phyloP scores from a whole-genome alignment of 352 stramenopile genomes.

The Pythium oligandrum region DNA sequence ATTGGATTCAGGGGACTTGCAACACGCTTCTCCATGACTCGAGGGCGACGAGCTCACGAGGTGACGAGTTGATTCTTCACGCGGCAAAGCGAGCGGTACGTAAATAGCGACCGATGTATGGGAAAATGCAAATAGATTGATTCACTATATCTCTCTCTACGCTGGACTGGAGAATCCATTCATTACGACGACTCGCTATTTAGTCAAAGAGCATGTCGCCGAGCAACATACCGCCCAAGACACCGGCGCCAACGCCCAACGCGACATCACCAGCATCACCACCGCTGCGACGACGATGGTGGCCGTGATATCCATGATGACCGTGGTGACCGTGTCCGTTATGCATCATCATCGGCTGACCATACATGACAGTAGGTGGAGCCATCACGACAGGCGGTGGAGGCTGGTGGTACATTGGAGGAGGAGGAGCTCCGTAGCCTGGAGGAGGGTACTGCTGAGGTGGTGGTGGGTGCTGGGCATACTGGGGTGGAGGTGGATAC shows the following conservation, averaged over 20 bases:
- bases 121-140: no score
- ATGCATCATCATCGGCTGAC: conserved; percentile 1
- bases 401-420: conserved; percentile 4
- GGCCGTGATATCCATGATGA: conserved; percentile 26
- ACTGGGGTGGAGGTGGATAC: conserved; percentile 11
- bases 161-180: no score
- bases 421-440: conserved; percentile 6
- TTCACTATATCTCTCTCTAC: no score
- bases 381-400: conserved; percentile 21
- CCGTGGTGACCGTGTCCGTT: conserved; percentile 23
- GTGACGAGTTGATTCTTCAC: no score
- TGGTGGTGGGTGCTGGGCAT: conserved; percentile 4
- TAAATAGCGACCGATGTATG: no score
- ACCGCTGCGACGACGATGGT: conserved; percentile 16
- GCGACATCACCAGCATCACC: conserved; percentile 37
- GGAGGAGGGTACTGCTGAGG: background rate
- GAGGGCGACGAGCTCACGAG: no score
- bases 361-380: conserved; percentile 15
- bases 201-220: conserved; percentile 62
- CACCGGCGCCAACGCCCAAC: conserved; percentile 62
- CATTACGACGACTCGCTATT: background rate
- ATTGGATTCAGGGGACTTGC: no score
- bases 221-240: conserved; percentile 71
- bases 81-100: no score
- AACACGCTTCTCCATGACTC: no score